phyloP scores from a whole-genome alignment of 2,329 filamentous ascomycete genomes.

The Fusarium oligoseptatum region DNA sequence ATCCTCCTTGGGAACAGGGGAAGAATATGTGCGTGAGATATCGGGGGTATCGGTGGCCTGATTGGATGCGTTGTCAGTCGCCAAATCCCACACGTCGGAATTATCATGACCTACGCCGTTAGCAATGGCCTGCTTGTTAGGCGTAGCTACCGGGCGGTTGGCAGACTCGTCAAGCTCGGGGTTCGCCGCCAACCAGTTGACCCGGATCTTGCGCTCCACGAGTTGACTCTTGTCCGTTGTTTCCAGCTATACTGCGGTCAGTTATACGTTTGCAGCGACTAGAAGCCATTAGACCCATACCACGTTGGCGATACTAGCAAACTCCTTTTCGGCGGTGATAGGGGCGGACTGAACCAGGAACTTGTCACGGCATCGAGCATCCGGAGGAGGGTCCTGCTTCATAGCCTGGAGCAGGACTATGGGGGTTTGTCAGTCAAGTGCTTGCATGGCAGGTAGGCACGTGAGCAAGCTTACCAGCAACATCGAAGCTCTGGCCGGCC shows the following conservation, averaged over 20 bases:
- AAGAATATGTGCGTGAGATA: constrained; percentile 59
- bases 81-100: not conserved
- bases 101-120: constrained; percentile 57
- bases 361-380: constrained; percentile 95
- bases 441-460: not conserved
- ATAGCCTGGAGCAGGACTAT: constrained; percentile 95
- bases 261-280: not conserved
- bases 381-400: constrained; percentile 90
- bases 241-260: constrained; percentile 72
- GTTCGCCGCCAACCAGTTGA: constrained; percentile 81
- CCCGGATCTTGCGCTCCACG: constrained; percentile 95
- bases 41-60: constrained; percentile 60
- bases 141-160: constrained; percentile 52
- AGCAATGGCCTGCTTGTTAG: constrained; percentile 55
- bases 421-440: constrained; percentile 22
- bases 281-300: constrained; percentile 64
- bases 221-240: constrained; percentile 82
- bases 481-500: constrained; percentile 88
- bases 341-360: constrained; percentile 95
- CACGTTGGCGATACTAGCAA: constrained; percentile 82
- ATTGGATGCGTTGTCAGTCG: constrained; percentile 27
- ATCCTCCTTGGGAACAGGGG: constrained; percentile 55
- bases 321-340: constrained; percentile 87
- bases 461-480: constrained; percentile 76
- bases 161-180: constrained; percentile 52